These are phyloP conservation scores for Coemansia aciculifera DNA, from an alignment of 192 early-diverging fungal genomes.

Conservation along the genomic window DNA sequence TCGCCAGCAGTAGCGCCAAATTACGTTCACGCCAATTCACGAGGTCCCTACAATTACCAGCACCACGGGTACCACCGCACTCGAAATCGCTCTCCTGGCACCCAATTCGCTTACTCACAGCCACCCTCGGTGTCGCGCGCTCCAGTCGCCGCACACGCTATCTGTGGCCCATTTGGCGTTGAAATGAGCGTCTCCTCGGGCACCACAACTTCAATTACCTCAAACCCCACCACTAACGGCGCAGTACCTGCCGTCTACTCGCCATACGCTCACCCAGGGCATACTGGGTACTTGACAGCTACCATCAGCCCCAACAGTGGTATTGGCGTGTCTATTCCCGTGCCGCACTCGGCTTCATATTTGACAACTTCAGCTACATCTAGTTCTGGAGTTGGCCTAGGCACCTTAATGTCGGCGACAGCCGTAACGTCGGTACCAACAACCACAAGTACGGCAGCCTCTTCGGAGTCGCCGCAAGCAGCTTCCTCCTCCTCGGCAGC, in stretches of 20 bases:
- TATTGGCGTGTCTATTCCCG: background rate
- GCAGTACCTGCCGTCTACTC: background rate
- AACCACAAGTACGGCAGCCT: background rate
- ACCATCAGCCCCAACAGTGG: background rate
- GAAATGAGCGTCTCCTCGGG: slow-evolving; percentile 11
- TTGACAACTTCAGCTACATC: background rate
- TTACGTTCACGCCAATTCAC: slow-evolving; percentile 9
- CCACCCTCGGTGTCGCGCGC: background rate
- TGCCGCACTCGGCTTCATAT: background rate
- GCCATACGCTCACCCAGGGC: background rate
- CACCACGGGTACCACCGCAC: background rate
- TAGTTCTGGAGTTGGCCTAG: background rate
- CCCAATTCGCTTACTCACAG: background rate
- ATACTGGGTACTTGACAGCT: background rate
- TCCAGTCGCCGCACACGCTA: background rate
- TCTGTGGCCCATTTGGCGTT: background rate
- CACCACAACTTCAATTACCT: background rate
- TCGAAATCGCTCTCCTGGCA: background rate
- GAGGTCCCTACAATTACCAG: slow-evolving; percentile 6
- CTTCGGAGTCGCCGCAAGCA: slow-evolving; percentile 14
- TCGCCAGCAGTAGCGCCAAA: slow-evolving; percentile 1
- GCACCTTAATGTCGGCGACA: background rate
- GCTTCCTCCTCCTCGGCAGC: background rate
- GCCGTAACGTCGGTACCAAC: background rate
- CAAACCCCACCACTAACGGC: background rate